These are phyloP conservation scores for Salix arbutifolia DNA, from an alignment of 345 rosid species.

Conservation along the genomic window DNA sequence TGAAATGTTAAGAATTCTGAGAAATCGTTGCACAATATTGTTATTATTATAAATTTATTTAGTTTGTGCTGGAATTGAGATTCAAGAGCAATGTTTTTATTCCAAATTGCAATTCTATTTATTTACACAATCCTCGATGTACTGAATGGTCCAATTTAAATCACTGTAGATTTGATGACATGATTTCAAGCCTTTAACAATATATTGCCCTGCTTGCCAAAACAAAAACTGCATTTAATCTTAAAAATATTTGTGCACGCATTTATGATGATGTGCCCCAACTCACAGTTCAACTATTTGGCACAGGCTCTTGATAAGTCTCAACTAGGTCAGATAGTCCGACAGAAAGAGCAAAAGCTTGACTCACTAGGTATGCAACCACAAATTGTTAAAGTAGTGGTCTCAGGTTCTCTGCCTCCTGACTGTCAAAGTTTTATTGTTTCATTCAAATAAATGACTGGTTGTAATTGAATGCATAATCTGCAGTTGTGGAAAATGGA, in stretches of 20 bases:
- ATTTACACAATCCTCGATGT: too few relatives aligned
- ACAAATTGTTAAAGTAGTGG: not conserved
- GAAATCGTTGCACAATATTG: not conserved
- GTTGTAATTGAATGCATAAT: slow-evolving; percentile 16
- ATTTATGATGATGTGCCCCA: not conserved
- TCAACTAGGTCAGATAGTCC: slow-evolving; percentile 85
- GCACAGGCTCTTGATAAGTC: slow-evolving; percentile 90
- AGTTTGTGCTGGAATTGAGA: not conserved
- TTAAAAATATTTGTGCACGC: too few relatives aligned
- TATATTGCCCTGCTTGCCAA: not conserved
- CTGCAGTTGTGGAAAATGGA: slow-evolving; percentile 85
- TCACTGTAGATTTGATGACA: too few relatives aligned
- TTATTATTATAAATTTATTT: not conserved
- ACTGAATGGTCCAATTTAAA: too few relatives aligned
- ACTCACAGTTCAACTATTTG: slow-evolving; percentile 1
- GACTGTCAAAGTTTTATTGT: not conserved
- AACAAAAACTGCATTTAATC: too few relatives aligned
- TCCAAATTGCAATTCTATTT: not conserved
- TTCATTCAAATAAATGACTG: not conserved
- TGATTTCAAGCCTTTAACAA: not conserved
- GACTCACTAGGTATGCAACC: slow-evolving; percentile 70
- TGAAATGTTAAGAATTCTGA: not conserved
- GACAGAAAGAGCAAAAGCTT: slow-evolving; percentile 79
- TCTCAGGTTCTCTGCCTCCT: not conserved
- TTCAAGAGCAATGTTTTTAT: not conserved